Evolutionary conservation across 1,284 basidiomycete genomes (phyloP).

Genomic region (Cryptococcus sp.): DNA sequence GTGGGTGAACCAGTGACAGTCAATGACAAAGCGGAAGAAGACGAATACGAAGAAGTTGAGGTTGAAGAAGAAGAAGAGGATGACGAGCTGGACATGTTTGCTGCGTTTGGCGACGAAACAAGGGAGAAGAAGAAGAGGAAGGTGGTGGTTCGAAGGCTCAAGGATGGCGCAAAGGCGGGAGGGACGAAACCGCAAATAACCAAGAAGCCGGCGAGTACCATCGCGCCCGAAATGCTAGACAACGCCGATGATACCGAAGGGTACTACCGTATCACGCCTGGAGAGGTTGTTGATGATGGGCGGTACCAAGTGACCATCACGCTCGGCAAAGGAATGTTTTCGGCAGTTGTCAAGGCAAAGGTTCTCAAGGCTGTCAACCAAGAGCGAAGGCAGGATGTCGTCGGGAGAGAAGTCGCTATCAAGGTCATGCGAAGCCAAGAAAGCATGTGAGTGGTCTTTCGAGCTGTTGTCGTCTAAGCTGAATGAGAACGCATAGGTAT

Average conservation of each 20-base stretch:
- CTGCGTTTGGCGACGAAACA: conserved; percentile 60
- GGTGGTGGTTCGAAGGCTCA: conserved; percentile 55
- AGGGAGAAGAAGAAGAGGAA: conserved; percentile 60
- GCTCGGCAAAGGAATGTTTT: conserved; percentile 98
- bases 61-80: conserved; percentile 61
- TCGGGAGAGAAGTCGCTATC: conserved; percentile 84
- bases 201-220: conserved; percentile 58
- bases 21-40: conserved; percentile 44
- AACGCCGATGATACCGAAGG: conserved; percentile 81
- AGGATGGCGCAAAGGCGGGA: conserved; percentile 62
- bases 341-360: conserved; percentile 88
- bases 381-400: conserved; percentile 57
- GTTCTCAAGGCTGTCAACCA: conserved; percentile 69
- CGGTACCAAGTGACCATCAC: conserved; percentile 93
- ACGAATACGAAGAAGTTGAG: conserved; percentile 60
- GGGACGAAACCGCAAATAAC: conserved; percentile 77
- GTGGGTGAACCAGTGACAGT: conserved; percentile 49
- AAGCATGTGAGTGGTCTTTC: conserved; percentile 72
- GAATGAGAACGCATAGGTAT: conserved; percentile 62
- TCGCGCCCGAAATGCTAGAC: conserved; percentile 56
- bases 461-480: background rate
- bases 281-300: conserved; percentile 89
- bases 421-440: conserved; percentile 97
- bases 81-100: conserved; percentile 91
- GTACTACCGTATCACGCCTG: conserved; percentile 91